These are phyloP conservation scores for Ceratobasidium sp. DNA, from an alignment of 1,284 basidiomycete species.

Conservation along the genomic window DNA sequence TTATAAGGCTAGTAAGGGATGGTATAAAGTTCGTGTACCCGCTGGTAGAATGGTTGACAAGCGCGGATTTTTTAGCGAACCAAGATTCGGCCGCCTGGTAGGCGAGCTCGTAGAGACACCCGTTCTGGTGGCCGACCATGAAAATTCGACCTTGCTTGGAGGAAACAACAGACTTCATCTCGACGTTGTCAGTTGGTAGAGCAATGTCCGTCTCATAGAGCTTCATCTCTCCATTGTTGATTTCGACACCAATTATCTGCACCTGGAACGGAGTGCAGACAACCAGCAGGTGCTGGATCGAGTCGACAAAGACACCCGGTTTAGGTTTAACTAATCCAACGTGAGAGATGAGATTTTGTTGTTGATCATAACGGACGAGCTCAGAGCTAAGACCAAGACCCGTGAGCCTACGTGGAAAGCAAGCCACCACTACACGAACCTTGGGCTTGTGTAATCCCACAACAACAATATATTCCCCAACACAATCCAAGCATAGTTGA, in stretches of 20 bases:
- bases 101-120: constrained; percentile 89
- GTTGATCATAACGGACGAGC: constrained; percentile 85
- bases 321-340: constrained; percentile 85
- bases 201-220: constrained; percentile 91
- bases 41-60: constrained; percentile 71
- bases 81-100: constrained; percentile 92
- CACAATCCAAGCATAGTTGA: constrained; percentile 94
- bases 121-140: constrained; percentile 85
- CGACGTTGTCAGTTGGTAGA: constrained; percentile 72
- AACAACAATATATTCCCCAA: constrained; percentile 94
- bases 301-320: constrained; percentile 85
- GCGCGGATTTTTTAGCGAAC: constrained; percentile 83
- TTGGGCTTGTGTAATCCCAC: constrained; percentile 96
- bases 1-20: constrained; percentile 58
- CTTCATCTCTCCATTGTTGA: constrained; percentile 64
- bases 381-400: background rate
- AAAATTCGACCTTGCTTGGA: constrained; percentile 88
- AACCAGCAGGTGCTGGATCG: constrained; percentile 88
- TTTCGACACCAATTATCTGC: constrained; percentile 83
- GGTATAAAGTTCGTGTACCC: constrained; percentile 59
- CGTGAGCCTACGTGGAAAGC: background rate
- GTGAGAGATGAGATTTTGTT: constrained; percentile 87
- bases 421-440: constrained; percentile 49
- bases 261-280: constrained; percentile 87
- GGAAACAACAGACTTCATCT: constrained; percentile 83